A percentile compares a stretch with the other conserved stretches of the same genome.
phyloP scores from a whole-genome alignment of 73 alveolate species.

The Uronychia binucleata region DNA sequence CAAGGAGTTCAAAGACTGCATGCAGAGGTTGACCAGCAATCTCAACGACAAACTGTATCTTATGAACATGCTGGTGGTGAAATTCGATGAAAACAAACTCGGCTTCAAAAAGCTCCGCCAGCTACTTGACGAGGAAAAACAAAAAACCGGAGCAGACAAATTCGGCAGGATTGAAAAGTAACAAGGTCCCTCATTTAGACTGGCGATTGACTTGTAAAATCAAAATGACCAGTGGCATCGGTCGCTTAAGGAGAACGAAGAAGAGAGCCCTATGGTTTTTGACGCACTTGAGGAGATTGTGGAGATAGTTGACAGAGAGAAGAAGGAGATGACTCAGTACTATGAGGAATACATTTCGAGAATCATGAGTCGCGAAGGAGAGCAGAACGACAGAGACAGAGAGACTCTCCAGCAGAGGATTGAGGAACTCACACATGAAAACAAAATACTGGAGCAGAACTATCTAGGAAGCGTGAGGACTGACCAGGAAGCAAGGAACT shows the following conservation, averaged over 20 bases:
- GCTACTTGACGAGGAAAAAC: constrained; percentile 1
- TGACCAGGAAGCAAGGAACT: background rate
- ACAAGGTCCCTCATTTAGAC: constrained; percentile 9
- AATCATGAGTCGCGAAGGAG: constrained; percentile 3
- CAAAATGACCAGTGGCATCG: constrained; percentile 15
- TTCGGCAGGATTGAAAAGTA: background rate
- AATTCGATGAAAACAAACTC: constrained; percentile 23
- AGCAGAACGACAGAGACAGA: constrained; percentile 9
- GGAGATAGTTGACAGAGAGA: background rate
- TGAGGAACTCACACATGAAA: background rate
- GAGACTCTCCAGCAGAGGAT: constrained; percentile 11
- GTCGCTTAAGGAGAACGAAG: background rate
- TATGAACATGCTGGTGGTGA: constrained; percentile 26
- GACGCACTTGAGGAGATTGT: background rate
- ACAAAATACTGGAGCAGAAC: background rate
- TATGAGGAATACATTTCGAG: constrained; percentile 1
- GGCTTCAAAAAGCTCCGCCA: constrained; percentile 17
- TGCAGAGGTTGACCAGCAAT: constrained; percentile 19
- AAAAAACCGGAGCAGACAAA: constrained; percentile 10
- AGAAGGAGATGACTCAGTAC: constrained; percentile 5
- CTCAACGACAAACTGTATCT: constrained; percentile 23
- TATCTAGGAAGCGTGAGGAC: background rate
- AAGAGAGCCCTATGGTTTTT: background rate
- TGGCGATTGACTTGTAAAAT: constrained; percentile 9
- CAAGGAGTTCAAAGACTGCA: constrained; percentile 19